A percentile compares a stretch with the other conserved stretches of the same genome.
Conservation (phyloP, 2,329 filamentous ascomycete genomes). For the Alternaria consortialis region DNA sequence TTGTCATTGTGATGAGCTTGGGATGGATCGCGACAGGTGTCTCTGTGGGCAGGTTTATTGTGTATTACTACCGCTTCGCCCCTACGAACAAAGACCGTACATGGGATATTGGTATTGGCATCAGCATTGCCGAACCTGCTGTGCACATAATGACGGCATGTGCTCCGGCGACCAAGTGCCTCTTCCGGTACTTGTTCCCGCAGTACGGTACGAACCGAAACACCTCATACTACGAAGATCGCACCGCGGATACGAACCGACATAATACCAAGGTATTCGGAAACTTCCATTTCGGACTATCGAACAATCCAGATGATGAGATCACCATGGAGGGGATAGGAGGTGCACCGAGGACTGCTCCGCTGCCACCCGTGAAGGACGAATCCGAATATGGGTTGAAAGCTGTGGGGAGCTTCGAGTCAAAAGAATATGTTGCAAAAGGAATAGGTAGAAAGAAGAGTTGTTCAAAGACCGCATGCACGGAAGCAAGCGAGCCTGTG, state of each 20-base stretch:
- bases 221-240: constrained; percentile 25
- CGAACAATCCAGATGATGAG: constrained; percentile 12
- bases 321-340: constrained; percentile 16
- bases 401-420: constrained; percentile 13
- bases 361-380: constrained; percentile 4
- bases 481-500: constrained; percentile 20
- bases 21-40: constrained; percentile 49
- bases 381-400: constrained; percentile 15
- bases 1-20: constrained; percentile 46
- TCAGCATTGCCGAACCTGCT: constrained; percentile 52
- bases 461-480: constrained; percentile 18
- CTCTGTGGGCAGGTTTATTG: constrained; percentile 50
- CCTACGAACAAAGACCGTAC: constrained; percentile 45
- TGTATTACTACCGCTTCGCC: constrained; percentile 52
- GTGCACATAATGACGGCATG: constrained; percentile 64
- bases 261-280: constrained; percentile 14
- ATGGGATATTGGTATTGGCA: constrained; percentile 50
- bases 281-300: constrained; percentile 25
- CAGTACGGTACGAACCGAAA: constrained; percentile 38
- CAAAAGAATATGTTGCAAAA: constrained; percentile 14
- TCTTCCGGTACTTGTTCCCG: constrained; percentile 50
- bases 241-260: constrained; percentile 1
- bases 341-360: constrained; percentile 13
- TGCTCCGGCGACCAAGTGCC: constrained; percentile 62
- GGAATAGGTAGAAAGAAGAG: constrained; percentile 10